Percentiles rank a stretch among this genome's conserved stretches.
Evolutionary conservation across 106 monocot genomes (phyloP).

Genomic region (Narthecium ossifragum): DNA sequence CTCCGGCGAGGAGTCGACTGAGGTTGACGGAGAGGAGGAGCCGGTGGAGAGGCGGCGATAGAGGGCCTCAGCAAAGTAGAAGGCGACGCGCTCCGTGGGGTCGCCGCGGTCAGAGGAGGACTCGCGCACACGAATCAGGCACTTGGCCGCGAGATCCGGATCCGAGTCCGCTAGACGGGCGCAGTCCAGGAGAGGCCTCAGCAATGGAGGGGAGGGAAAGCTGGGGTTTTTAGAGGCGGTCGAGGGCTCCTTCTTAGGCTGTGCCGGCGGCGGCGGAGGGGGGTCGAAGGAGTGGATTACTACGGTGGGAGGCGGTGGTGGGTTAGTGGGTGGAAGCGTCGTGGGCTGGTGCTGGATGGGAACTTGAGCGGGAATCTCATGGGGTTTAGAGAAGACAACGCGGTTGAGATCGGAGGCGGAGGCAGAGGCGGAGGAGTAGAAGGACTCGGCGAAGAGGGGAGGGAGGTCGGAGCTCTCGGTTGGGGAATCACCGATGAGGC

Average conservation of each 20-base stretch:
- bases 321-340: not conserved
- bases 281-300: slow-evolving; percentile 18
- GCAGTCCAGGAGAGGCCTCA: slow-evolving; percentile 62
- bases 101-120: slow-evolving; percentile 60
- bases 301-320: not conserved
- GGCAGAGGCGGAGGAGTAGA: slow-evolving; percentile 9
- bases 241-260: slow-evolving; percentile 3
- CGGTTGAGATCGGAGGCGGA: slow-evolving; percentile 45
- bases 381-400: slow-evolving; percentile 35
- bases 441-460: slow-evolving; percentile 38
- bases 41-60: slow-evolving; percentile 27
- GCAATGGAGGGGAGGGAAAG: slow-evolving; percentile 23
- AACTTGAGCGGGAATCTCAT: slow-evolving; percentile 3
- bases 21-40: slow-evolving; percentile 6
- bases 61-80: slow-evolving; percentile 84
- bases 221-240: not conserved
- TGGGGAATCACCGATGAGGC: slow-evolving; percentile 51
- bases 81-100: slow-evolving; percentile 72
- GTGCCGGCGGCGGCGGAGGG: slow-evolving; percentile 9
- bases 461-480: slow-evolving; percentile 28
- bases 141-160: slow-evolving; percentile 46
- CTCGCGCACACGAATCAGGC: slow-evolving; percentile 40
- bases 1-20: slow-evolving; percentile 30
- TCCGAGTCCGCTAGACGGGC: slow-evolving; percentile 50
- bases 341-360: not conserved